A percentile compares a stretch with the other conserved stretches of the same genome.
Conservation (phyloP, 768 basidiomycete species). For the Russula griseocarnosa region DNA sequence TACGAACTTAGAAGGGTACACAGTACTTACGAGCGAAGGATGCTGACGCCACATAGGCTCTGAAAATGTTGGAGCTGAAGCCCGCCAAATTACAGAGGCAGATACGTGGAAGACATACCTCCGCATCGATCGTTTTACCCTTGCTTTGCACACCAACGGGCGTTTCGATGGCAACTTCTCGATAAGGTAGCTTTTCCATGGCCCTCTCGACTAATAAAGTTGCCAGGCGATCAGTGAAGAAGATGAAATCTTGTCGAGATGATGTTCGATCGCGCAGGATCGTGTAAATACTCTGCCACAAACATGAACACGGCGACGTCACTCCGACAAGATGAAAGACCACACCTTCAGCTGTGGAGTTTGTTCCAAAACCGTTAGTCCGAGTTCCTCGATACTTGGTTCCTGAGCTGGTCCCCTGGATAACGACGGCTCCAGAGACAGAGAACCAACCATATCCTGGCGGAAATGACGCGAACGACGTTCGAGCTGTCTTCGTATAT, state of each 20-base stretch:
- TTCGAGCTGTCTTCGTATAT: conserved; percentile 78
- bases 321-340: conserved; percentile 15
- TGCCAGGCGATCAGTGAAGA: conserved; percentile 84
- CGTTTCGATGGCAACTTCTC: conserved; percentile 56
- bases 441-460: conserved; percentile 55
- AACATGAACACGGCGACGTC: conserved; percentile 5
- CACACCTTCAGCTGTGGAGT: conserved; percentile 75
- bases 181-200: conserved; percentile 75
- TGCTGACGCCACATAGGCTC: conserved; percentile 83
- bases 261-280: conserved; percentile 73
- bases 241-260: conserved; percentile 81
- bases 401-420: conserved; percentile 26
- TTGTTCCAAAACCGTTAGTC: conserved; percentile 63
- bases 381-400: conserved; percentile 41
- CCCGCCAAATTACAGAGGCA: neutral
- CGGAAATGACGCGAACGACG: conserved; percentile 74
- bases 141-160: conserved; percentile 53
- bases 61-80: conserved; percentile 32
- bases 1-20: neutral
- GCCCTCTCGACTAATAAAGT: conserved; percentile 83
- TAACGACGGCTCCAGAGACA: conserved; percentile 29
- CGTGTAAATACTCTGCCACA: conserved; percentile 78
- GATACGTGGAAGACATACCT: conserved; percentile 40
- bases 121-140: conserved; percentile 61
- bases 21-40: conserved; percentile 73